phyloP scores from a whole-genome alignment of 805 yeast species.

The Starmerella roubikii region DNA sequence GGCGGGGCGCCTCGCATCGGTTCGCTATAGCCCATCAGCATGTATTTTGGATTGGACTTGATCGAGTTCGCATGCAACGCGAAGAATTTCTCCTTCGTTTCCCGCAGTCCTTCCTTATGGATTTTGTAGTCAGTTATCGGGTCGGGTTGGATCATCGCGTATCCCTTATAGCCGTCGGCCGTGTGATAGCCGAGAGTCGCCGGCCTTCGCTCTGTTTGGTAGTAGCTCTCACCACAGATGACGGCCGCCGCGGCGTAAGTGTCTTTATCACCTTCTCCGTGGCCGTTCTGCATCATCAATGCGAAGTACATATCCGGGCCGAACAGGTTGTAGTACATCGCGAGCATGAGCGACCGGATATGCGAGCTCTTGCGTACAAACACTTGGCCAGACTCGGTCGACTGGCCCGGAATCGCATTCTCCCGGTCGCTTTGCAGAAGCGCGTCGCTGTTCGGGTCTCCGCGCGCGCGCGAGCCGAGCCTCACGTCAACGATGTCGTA shows the following conservation, averaged over 20 bases:
- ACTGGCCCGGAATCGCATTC: constrained; percentile 51
- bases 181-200: constrained; percentile 27
- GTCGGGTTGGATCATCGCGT: constrained; percentile 54
- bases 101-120: constrained; percentile 5
- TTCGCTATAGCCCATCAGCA: constrained; percentile 11
- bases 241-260: constrained; percentile 62
- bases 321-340: constrained; percentile 51
- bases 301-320: constrained; percentile 51
- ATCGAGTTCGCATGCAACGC: constrained; percentile 19
- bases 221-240: constrained; percentile 44
- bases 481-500: constrained; percentile 53
- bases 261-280: constrained; percentile 77
- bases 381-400: constrained; percentile 59
- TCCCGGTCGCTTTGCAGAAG: constrained; percentile 42
- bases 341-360: constrained; percentile 41
- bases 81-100: constrained; percentile 4
- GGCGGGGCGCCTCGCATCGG: constrained; percentile 14
- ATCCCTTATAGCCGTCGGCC: constrained; percentile 14
- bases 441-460: constrained; percentile 23
- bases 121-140: constrained; percentile 44
- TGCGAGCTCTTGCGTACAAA: constrained; percentile 45
- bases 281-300: constrained; percentile 44
- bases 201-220: constrained; percentile 34
- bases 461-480: constrained; percentile 31
- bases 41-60: constrained; percentile 17